phyloP scores from a whole-genome alignment of 2,329 filamentous ascomycete genomes.

The Colletotrichum tanaceti region DNA sequence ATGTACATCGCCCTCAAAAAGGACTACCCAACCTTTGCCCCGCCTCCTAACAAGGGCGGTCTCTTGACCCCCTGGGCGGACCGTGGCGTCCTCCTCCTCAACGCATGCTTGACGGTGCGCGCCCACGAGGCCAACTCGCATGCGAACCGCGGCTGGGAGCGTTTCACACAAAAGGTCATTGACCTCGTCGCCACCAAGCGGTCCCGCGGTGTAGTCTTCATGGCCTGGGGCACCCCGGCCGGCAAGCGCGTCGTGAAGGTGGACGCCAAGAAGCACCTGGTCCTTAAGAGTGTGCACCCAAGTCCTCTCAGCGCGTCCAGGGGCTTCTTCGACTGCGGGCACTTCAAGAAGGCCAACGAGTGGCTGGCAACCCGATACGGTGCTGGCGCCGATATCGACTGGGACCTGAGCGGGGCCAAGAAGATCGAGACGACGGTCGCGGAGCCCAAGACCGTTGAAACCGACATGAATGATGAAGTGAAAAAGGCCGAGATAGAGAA shows the following conservation, averaged over 20 bases:
- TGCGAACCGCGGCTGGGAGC: conserved; percentile 89
- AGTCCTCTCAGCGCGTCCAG: conserved; percentile 87
- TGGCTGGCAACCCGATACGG: conserved; percentile 88
- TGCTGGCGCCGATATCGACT: conserved; percentile 83
- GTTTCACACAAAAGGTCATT: conserved; percentile 90
- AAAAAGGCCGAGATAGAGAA: conserved; percentile 42
- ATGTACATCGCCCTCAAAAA: conserved; percentile 91
- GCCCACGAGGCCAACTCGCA: conserved; percentile 90
- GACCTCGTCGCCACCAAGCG: conserved; percentile 84
- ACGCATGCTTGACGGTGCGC: conserved; percentile 93
- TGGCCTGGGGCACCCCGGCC: conserved; percentile 92
- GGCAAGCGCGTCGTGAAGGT: conserved; percentile 81
- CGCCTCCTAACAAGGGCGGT: conserved; percentile 82
- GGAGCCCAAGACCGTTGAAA: conserved; percentile 39
- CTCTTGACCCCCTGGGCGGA: conserved; percentile 94
- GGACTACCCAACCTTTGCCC: conserved; percentile 84
- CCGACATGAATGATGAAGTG: not conserved
- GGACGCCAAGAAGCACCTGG: conserved; percentile 78
- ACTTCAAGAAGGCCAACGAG: conserved; percentile 84
- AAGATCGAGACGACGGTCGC: conserved; percentile 32
- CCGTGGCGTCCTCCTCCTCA: conserved; percentile 90
- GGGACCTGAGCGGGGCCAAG: conserved; percentile 66
- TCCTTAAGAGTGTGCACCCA: conserved; percentile 89
- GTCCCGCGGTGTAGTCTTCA: conserved; percentile 86
- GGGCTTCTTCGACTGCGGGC: conserved; percentile 86